These are phyloP conservation scores for Haplosporangium gracile DNA, from an alignment of 192 early-diverging fungal species.

Conservation along the genomic window DNA sequence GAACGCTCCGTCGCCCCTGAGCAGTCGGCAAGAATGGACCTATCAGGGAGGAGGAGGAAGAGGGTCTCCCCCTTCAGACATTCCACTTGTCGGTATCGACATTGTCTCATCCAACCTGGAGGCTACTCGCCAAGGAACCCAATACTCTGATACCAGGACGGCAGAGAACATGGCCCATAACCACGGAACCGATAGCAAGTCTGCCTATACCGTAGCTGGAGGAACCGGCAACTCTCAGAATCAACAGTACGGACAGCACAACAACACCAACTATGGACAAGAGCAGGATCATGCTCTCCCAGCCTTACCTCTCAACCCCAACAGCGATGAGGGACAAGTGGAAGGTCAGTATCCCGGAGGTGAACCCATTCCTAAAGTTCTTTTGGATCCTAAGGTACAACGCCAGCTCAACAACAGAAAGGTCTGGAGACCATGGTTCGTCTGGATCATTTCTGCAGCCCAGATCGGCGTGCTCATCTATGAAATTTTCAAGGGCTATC, in stretches of 20 bases:
- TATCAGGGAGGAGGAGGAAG: slow-evolving; percentile 15
- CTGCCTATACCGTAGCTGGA: slow-evolving; percentile 16
- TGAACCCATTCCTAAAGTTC: slow-evolving; percentile 42
- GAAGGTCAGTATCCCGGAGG: slow-evolving; percentile 13
- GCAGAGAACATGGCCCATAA: slow-evolving; percentile 23
- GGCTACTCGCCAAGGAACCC: slow-evolving; percentile 13
- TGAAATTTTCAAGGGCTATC: slow-evolving; percentile 67
- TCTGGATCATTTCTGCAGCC: slow-evolving; percentile 54
- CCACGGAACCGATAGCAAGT: background rate
- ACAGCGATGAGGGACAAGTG: background rate
- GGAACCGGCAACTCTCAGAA: slow-evolving; percentile 8
- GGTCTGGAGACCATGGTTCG: slow-evolving; percentile 59
- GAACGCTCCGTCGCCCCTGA: slow-evolving; percentile 34
- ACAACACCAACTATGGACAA: slow-evolving; percentile 1
- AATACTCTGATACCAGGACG: slow-evolving; percentile 42
- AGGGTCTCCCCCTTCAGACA: slow-evolving; percentile 13
- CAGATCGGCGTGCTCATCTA: slow-evolving; percentile 64
- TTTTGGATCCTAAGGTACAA: slow-evolving; percentile 54
- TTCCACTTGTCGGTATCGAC: slow-evolving; percentile 45
- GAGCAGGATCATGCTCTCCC: background rate
- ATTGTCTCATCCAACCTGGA: slow-evolving; percentile 51
- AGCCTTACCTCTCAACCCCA: background rate
- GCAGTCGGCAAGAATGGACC: slow-evolving; percentile 31
- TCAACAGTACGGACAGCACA: slow-evolving; percentile 9
- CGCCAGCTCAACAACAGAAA: slow-evolving; percentile 40